Base-by-base conservation (phyloP, 768 basidiomycete species). In the Suillus bovinus region DNA sequence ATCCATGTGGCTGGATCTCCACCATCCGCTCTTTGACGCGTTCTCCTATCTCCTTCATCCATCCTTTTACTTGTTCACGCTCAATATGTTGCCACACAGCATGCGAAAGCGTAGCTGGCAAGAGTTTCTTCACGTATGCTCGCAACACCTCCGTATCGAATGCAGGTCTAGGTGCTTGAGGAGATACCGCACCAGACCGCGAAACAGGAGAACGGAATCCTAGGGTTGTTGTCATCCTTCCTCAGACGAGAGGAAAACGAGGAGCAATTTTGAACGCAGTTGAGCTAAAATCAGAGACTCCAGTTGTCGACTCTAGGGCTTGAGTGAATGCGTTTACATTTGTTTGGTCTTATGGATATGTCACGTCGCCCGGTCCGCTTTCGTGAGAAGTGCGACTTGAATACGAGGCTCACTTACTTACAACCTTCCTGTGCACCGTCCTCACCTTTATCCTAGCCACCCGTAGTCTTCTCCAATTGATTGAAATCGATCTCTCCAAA, bases 11-110 rank as follows among this genome's bases (percentile, higher is more conserved):
- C 69, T 91, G 87, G 59, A 94, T 91, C 70, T 90, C 89, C 59
- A 91, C 67, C 90, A 93, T 93, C 68, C 93, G 80, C 73, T 92
- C 89, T 75, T 93, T 94, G 49, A 94, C 85, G 53, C 93, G 83
- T 69, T 91, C 90, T 22, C 90, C 86, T 62, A 94, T 88, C 69
- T 94, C 90, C 74, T 88, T 91, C 72, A 91, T 92, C 88, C 89
- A 91, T 6, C 75, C 80, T 72, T 85, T 89, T 20, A 88, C 82
- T 62, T 82, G 83, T 38, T 93, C 90, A 29, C 84, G 81, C 59
- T 94, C 91, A 67, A 84, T 85, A 54, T 80, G 70, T 49, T 86
- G 82, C 92, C 91, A 94, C 11, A 82, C 70, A 59, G 80, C 82
- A 57, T 76, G 80, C 61, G 88, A 83, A 44, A 94, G 80, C 2